Conservation (phyloP, 495 filamentous ascomycete species). For the Podospora pseudocomata region DNA sequence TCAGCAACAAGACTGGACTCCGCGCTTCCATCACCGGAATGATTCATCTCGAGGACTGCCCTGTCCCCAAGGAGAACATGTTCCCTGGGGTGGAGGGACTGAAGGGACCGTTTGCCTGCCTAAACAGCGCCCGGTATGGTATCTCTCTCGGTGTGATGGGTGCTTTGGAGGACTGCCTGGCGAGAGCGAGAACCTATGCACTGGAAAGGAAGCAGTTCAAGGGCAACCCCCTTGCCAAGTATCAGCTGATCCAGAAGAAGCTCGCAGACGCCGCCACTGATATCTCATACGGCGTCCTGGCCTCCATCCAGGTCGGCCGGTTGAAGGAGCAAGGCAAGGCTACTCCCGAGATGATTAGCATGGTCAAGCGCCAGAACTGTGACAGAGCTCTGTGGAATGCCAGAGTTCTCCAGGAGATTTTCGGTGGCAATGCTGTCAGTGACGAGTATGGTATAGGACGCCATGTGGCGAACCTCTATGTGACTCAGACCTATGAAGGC, state of each 20-base stretch:
- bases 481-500: constrained; percentile 96
- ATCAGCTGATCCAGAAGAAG: constrained; percentile 98
- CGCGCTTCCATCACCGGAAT: constrained; percentile 94
- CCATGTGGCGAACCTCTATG: constrained; percentile 94
- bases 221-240: constrained; percentile 90
- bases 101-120: constrained; percentile 83
- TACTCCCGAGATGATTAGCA: constrained; percentile 95
- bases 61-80: constrained; percentile 89
- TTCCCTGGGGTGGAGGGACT: constrained; percentile 88
- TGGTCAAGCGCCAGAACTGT: constrained; percentile 98
- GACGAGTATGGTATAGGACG: constrained; percentile 94
- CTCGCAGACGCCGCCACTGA: constrained; percentile 88
- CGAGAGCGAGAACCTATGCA: constrained; percentile 76
- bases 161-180: constrained; percentile 86
- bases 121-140: constrained; percentile 88
- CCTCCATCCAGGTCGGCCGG: constrained; percentile 83
- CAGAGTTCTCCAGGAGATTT: constrained; percentile 83
- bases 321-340: constrained; percentile 87
- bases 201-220: constrained; percentile 95
- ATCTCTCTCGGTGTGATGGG: constrained; percentile 94
- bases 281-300: constrained; percentile 81
- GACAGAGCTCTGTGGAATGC: constrained; percentile 81
- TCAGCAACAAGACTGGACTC: constrained; percentile 94
- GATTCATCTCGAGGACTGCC: constrained; percentile 90
- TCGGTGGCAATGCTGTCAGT: constrained; percentile 94